Evolutionary conservation across 495 filamentous ascomycete species (phyloP).

Genomic region (Pyrenula massariospora): DNA sequence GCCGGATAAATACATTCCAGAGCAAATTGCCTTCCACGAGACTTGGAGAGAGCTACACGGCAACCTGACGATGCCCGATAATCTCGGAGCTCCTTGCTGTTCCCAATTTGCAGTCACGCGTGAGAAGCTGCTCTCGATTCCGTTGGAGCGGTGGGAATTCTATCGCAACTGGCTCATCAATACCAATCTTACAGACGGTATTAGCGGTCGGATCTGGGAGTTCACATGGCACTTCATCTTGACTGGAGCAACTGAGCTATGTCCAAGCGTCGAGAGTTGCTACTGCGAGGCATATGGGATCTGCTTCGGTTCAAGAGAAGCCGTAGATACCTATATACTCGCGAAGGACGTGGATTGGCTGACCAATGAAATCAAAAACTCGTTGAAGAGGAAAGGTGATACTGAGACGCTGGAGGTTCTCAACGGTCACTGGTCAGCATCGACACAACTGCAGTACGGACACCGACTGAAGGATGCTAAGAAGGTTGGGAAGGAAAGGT

Average conservation of each 20-base stretch:
- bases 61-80: constrained; percentile 28
- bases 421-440: not conserved
- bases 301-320: constrained; percentile 28
- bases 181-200: constrained; percentile 41
- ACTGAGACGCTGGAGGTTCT: not conserved
- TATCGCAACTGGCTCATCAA: constrained; percentile 48
- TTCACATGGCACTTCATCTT: constrained; percentile 58
- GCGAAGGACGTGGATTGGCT: not conserved
- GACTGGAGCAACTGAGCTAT: constrained; percentile 6
- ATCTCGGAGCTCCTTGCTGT: constrained; percentile 51
- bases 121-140: constrained; percentile 27
- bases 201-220: constrained; percentile 60
- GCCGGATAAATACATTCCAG: constrained; percentile 30
- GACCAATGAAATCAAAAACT: not conserved
- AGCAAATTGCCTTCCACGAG: constrained; percentile 37
- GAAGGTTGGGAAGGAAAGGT: not conserved
- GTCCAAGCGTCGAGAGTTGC: constrained; percentile 16
- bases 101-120: constrained; percentile 60
- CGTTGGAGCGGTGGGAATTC: constrained; percentile 30
- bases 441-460: not conserved
- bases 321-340: not conserved
- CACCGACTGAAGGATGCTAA: not conserved
- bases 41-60: constrained; percentile 45
- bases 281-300: not conserved
- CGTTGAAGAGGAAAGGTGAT: not conserved